Conservation (phyloP, 805 yeast genomes). For the Danielia reshetovae region DNA sequence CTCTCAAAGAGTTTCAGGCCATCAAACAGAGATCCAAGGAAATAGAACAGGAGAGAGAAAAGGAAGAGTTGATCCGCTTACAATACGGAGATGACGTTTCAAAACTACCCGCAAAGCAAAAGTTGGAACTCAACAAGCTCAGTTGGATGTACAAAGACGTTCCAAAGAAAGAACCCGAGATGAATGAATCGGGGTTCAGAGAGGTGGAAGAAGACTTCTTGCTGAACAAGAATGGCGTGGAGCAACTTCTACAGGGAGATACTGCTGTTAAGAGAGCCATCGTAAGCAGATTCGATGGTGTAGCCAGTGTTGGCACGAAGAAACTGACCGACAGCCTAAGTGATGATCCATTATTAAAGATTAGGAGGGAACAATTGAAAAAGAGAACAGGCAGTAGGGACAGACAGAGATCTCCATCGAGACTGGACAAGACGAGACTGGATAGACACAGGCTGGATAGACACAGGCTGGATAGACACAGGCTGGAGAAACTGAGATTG, state of each 20-base stretch:
- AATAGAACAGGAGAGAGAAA: conserved; percentile 56
- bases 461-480: no score
- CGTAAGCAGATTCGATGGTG: conserved; percentile 22
- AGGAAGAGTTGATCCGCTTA: conserved; percentile 48
- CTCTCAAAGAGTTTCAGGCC: conserved; percentile 63
- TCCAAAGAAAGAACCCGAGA: conserved; percentile 18
- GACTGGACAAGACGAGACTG: not conserved
- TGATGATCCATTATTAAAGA: conserved; percentile 51
- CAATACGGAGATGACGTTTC: conserved; percentile 40
- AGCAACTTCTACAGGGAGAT: conserved; percentile 53
- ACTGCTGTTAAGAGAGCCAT: conserved; percentile 35
- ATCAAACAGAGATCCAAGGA: conserved; percentile 63
- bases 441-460: no score
- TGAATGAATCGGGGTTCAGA: conserved; percentile 34
- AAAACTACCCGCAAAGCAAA: conserved; percentile 29
- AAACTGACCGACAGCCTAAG: conserved; percentile 19
- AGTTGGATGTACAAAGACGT: conserved; percentile 86
- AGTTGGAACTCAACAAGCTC: conserved; percentile 44
- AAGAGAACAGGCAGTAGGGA: conserved; percentile 3
- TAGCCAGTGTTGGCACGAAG: conserved; percentile 20
- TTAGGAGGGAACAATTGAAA: conserved; percentile 28
- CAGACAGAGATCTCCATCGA: not conserved
- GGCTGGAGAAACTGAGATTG: no score
- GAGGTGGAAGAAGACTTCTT: conserved; percentile 28
- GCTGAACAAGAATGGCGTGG: conserved; percentile 36